phyloP scores from a whole-genome alignment of 2,329 filamentous ascomycete species.

The Trichoderma brevicompactum region DNA sequence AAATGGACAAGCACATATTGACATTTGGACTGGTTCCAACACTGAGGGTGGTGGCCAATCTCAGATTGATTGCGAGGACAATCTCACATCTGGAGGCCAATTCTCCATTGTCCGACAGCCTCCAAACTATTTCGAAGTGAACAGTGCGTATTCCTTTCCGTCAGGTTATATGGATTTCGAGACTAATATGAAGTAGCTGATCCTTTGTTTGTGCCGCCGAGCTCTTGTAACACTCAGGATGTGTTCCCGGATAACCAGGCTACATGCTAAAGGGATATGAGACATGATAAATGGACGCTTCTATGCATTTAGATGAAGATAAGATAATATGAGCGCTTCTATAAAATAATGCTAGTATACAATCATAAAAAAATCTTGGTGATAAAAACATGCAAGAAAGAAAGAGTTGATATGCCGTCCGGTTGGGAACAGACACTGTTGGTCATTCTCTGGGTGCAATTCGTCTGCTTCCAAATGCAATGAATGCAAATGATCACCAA shows the following conservation, averaged over 20 bases:
- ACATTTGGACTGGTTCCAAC: constrained; percentile 32
- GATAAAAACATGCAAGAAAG: neutral
- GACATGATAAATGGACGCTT: neutral
- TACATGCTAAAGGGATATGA: neutral
- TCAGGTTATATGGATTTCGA: neutral
- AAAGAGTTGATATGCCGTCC: no score
- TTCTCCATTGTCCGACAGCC: constrained; percentile 30
- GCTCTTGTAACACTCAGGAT: neutral
- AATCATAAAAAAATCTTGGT: neutral
- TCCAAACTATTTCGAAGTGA: constrained; percentile 22
- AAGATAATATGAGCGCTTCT: no score
- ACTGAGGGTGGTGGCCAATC: constrained; percentile 25
- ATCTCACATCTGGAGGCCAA: constrained; percentile 30
- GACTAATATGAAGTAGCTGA: neutral
- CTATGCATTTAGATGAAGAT: neutral
- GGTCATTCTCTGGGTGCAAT: no score
- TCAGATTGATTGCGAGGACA: constrained; percentile 32
- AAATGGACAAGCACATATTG: constrained; percentile 30
- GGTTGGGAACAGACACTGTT: no score
- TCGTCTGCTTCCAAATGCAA: neutral
- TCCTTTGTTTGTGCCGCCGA: neutral
- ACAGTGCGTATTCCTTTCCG: neutral
- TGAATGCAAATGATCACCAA: no score
- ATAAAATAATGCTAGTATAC: neutral
- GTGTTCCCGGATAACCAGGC: neutral